These are phyloP conservation scores for Eleusine coracana DNA, from an alignment of 176 grass and related monocot genomes.

Conservation along the genomic window DNA sequence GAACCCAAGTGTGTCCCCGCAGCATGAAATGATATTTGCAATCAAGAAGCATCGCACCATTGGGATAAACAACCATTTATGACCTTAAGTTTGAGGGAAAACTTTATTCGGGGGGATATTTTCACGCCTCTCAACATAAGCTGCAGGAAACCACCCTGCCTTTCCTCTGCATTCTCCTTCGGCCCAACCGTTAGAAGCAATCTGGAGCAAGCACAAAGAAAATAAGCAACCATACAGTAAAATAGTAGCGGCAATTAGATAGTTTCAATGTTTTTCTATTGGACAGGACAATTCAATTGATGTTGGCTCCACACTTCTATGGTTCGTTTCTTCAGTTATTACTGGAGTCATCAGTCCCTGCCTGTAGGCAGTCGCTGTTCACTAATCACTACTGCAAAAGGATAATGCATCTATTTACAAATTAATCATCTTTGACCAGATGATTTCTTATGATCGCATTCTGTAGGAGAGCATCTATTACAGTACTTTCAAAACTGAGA, in stretches of 20 bases:
- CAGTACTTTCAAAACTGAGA: conserved; percentile 10
- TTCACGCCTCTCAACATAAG: conserved; percentile 75
- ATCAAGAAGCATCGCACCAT: neutral
- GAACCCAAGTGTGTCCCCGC: neutral
- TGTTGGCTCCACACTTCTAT: conserved; percentile 1
- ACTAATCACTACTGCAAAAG: neutral
- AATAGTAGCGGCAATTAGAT: neutral
- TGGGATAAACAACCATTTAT: conserved; percentile 5
- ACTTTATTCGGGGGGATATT: conserved; percentile 88
- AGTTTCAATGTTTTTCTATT: neutral
- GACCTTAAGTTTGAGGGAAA: conserved; percentile 59
- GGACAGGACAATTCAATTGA: conserved; percentile 1
- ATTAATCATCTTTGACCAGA: conserved; percentile 17
- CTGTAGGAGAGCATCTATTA: neutral
- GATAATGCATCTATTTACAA: neutral
- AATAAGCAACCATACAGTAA: conserved; percentile 10
- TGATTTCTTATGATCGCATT: neutral
- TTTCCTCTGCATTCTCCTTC: conserved; percentile 95
- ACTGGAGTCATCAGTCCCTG: neutral
- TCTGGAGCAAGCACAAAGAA: conserved; percentile 46
- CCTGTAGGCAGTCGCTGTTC: neutral
- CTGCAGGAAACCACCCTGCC: conserved; percentile 87
- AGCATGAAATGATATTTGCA: neutral
- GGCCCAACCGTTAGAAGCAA: conserved; percentile 78
- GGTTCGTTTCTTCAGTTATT: neutral